phyloP scores from a whole-genome alignment of 768 basidiomycete genomes.

The Pleurotus platypus region DNA sequence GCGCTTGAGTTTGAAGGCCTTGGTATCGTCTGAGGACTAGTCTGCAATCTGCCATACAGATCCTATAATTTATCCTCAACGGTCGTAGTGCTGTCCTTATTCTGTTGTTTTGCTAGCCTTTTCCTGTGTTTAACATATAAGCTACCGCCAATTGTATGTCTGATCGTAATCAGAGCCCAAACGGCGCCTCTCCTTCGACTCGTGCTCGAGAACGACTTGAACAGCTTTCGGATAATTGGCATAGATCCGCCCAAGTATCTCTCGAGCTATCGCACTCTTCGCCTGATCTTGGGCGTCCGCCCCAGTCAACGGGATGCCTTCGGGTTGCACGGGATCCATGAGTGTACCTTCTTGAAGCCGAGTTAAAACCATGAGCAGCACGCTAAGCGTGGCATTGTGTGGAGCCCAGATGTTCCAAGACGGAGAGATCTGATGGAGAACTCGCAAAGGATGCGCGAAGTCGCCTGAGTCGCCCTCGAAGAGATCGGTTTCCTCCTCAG shows the following conservation, averaged over 20 bases:
- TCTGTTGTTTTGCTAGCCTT: conserved; percentile 6
- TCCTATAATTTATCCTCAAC: conserved; percentile 8
- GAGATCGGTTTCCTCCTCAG: conserved; percentile 14
- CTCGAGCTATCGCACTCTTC: conserved; percentile 27
- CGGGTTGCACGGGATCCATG: conserved; percentile 35
- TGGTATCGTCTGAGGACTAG: neutral
- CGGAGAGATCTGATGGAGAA: conserved; percentile 62
- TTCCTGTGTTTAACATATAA: conserved; percentile 8
- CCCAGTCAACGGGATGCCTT: conserved; percentile 20
- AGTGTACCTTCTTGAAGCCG: conserved; percentile 49
- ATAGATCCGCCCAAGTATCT: conserved; percentile 43
- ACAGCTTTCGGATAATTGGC: conserved; percentile 46
- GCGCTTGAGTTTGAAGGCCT: conserved; percentile 17
- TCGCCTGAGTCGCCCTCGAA: conserved; percentile 29
- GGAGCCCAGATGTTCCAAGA: conserved; percentile 65
- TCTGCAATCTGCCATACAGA: conserved; percentile 2
- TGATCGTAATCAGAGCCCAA: conserved; percentile 24
- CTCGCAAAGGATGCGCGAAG: conserved; percentile 54
- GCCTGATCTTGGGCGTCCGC: conserved; percentile 17
- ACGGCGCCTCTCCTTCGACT: conserved; percentile 23
- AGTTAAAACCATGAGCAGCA: conserved; percentile 42
- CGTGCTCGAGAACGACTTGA: conserved; percentile 27
- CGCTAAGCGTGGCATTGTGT: conserved; percentile 44
- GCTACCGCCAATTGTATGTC: conserved; percentile 23
- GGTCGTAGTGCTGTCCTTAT: conserved; percentile 1